Percentiles rank a stretch among this genome's conserved stretches.
phyloP scores from a whole-genome alignment of 1,284 basidiomycete genomes.

The Mycosarcoma maydis region DNA sequence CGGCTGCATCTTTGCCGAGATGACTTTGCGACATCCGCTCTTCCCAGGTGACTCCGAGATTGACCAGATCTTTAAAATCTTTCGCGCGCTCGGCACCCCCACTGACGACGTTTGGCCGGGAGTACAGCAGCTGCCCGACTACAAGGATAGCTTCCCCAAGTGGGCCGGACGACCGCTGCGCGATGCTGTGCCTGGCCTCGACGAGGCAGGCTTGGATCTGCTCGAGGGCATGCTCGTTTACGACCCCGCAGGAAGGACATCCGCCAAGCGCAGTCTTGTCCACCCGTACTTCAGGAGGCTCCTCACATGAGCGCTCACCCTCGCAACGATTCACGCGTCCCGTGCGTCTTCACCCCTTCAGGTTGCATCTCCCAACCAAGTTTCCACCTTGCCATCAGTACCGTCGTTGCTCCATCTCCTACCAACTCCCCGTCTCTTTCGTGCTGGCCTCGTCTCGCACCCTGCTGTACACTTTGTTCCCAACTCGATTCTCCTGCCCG shows the following conservation, averaged over 20 bases:
- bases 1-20: constrained; percentile 88
- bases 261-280: constrained; percentile 39
- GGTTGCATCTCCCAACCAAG: no score
- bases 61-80: constrained; percentile 99
- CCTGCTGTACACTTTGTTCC: constrained; percentile 1
- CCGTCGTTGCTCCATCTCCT: constrained; percentile 10
- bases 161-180: constrained; percentile 78
- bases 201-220: constrained; percentile 59
- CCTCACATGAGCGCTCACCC: constrained; percentile 13
- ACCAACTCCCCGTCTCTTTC: no score
- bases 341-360: no score
- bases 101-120: constrained; percentile 92
- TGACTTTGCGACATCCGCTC: constrained; percentile 88
- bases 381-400: neutral
- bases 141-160: constrained; percentile 95
- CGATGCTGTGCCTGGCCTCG: constrained; percentile 68
- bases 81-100: constrained; percentile 83
- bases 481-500: neutral
- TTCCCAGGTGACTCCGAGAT: constrained; percentile 99
- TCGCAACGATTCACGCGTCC: neutral
- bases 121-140: constrained; percentile 87
- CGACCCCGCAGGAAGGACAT: constrained; percentile 89
- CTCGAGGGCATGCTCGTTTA: constrained; percentile 82
- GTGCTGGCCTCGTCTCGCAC: no score
- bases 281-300: constrained; percentile 45